These are phyloP conservation scores for Neospermospora avenae DNA, from an alignment of 2,329 filamentous ascomycete genomes.

Conservation along the genomic window DNA sequence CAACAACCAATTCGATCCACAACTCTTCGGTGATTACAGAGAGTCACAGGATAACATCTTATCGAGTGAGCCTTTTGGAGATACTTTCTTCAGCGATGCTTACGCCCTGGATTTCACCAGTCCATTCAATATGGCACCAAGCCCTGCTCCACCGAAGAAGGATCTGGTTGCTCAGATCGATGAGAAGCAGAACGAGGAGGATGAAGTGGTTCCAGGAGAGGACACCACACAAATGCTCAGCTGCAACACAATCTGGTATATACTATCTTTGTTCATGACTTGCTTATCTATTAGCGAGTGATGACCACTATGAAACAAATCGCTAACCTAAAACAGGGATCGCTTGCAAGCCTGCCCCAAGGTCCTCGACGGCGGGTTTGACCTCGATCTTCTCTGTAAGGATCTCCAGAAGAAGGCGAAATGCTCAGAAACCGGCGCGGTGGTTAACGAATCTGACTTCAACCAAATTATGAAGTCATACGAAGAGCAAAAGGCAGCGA, in stretches of 20 bases:
- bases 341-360: conserved; percentile 82
- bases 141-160: conserved; percentile 50
- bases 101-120: conserved; percentile 75
- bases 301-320: not conserved
- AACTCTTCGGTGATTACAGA: conserved; percentile 87
- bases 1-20: conserved; percentile 82
- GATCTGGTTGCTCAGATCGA: conserved; percentile 78
- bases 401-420: conserved; percentile 95
- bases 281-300: not conserved
- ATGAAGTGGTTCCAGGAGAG: conserved; percentile 61
- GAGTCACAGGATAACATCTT: conserved; percentile 84
- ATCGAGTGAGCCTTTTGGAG: conserved; percentile 52
- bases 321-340: conserved; percentile 60
- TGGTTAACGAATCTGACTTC: conserved; percentile 86
- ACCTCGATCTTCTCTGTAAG: conserved; percentile 87
- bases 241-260: conserved; percentile 92
- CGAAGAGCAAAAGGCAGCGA: conserved; percentile 25
- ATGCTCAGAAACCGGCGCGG: conserved; percentile 86
- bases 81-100: conserved; percentile 60
- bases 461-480: conserved; percentile 71
- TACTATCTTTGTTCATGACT: conserved; percentile 18
- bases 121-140: conserved; percentile 67
- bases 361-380: conserved; percentile 86
- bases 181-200: conserved; percentile 66
- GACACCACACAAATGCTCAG: conserved; percentile 65